Conservation (phyloP, 2,329 filamentous ascomycete genomes). For the Aureobasidium sp. region DNA sequence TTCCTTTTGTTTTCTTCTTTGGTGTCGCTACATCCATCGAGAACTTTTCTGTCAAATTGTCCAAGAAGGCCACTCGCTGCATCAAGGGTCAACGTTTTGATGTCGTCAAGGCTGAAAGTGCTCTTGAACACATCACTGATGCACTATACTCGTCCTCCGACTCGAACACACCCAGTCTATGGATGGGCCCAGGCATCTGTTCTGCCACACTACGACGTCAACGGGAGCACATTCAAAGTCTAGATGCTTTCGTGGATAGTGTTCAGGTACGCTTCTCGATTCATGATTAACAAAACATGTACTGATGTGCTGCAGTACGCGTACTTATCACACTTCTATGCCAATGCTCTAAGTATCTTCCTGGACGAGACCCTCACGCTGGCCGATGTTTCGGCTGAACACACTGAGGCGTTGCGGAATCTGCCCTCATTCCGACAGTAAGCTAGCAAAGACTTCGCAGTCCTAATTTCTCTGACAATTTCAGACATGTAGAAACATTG, state of each 20-base stretch:
- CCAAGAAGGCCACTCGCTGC: conserved; percentile 60
- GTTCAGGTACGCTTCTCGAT: conserved; percentile 50
- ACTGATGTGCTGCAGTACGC: conserved; percentile 53
- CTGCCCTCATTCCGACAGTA: conserved; percentile 55
- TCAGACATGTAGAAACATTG: conserved; percentile 29
- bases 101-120: conserved; percentile 63
- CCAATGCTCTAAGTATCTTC: conserved; percentile 65
- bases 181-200: conserved; percentile 58
- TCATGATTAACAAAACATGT: not conserved
- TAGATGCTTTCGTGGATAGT: conserved; percentile 64
- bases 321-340: conserved; percentile 82
- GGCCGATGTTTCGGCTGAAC: conserved; percentile 48
- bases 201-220: conserved; percentile 63
- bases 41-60: conserved; percentile 66
- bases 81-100: conserved; percentile 69
- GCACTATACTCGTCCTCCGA: conserved; percentile 52
- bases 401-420: conserved; percentile 61
- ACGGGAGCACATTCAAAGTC: conserved; percentile 68
- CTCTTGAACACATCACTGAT: conserved; percentile 66
- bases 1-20: conserved; percentile 70
- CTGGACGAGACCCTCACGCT: conserved; percentile 34
- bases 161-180: conserved; percentile 40
- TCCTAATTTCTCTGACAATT: not conserved
- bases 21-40: conserved; percentile 78
- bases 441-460: not conserved